A percentile compares a stretch with the other conserved stretches of the same genome.
Conservation (phyloP, 139 green algal genomes). For the Tetratostichococcus sp. region DNA sequence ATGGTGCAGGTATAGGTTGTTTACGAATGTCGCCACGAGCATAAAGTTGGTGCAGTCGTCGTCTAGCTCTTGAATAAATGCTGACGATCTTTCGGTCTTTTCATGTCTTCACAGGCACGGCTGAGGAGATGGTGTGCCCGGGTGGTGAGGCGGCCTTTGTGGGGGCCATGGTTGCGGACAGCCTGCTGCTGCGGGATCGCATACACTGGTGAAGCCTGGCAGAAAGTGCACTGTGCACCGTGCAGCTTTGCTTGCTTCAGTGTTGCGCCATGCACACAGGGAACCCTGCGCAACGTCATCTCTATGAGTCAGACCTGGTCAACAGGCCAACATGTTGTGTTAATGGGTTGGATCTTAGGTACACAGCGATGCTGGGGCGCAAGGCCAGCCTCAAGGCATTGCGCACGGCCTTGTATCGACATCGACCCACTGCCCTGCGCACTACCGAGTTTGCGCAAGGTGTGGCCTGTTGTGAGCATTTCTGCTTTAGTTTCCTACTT, state of each 20-base stretch:
- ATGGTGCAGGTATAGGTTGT: too few relatives aligned
- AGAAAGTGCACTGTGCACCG: background rate
- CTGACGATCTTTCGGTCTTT: too few relatives aligned
- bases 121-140: conserved; percentile 82
- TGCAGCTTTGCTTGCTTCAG: conserved; percentile 21
- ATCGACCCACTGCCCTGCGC: conserved; percentile 47
- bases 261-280: too few relatives aligned
- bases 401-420: conserved; percentile 46
- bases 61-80: too few relatives aligned
- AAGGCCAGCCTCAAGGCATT: conserved; percentile 65
- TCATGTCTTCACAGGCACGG: too few relatives aligned
- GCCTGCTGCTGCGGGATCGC: conserved; percentile 35
- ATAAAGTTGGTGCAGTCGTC: too few relatives aligned
- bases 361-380: conserved; percentile 86
- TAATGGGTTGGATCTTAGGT: too few relatives aligned
- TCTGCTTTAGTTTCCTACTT: background rate
- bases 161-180: conserved; percentile 79
- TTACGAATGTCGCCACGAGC: too few relatives aligned
- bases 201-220: conserved; percentile 51
- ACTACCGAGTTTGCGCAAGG: conserved; percentile 83
- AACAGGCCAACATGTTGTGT: too few relatives aligned
- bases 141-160: conserved; percentile 91
- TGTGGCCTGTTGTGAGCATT: background rate
- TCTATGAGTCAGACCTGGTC: too few relatives aligned
- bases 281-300: too few relatives aligned